Evolutionary conservation across 768 basidiomycete species (phyloP), one percentile per base, ranked within the genome.

Genomic region (Collybiopsis confluens): DNA sequence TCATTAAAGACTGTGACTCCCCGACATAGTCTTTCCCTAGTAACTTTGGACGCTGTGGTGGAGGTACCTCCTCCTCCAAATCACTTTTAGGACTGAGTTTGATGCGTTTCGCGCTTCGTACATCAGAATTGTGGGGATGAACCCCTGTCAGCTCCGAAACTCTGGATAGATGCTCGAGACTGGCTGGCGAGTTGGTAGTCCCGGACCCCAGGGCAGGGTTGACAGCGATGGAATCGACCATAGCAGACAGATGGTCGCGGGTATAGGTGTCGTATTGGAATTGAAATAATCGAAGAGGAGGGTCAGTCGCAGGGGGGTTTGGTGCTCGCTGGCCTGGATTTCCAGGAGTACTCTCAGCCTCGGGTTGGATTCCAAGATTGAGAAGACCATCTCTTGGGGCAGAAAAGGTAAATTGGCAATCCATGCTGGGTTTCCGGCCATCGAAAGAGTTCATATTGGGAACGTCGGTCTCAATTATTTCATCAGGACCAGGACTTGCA

Each of bases 211-310:
- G 86, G 0, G 82, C 81, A 0, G 85, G 82, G 58, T 88, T 85
- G 37, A 88, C 73, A n/a, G 92, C 93, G 56, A 98, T 95, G 2
- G 92, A 91, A 60, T 97, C 95, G 2, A 96, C 93, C 70, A 98
- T 81, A 0, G 90, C 92, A 2, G 92, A 92, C 40, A 98, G 81
- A 64, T 97, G 92, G 20, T 96, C 90, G 41, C 93, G 83, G 1
- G 96, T 99, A 64, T 90, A 95, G 0, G 96, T 98, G 67, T 99
- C 96, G 64, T 98, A 98, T 59, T 92, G 86, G 48, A 94, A 90
- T 63, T 93, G 89, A 70, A 98, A 98, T 35, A 98, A 77, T 11
- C 87, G 85, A 10, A 93, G 79, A 26, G 85, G 84, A 2, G 90
- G 84, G 63, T 92, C 90, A 24, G 85, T 87, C 24, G 70, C 40